Evolutionary conservation across 805 yeast genomes (phyloP).

Genomic region (Metschnikowia peoriensis): DNA sequence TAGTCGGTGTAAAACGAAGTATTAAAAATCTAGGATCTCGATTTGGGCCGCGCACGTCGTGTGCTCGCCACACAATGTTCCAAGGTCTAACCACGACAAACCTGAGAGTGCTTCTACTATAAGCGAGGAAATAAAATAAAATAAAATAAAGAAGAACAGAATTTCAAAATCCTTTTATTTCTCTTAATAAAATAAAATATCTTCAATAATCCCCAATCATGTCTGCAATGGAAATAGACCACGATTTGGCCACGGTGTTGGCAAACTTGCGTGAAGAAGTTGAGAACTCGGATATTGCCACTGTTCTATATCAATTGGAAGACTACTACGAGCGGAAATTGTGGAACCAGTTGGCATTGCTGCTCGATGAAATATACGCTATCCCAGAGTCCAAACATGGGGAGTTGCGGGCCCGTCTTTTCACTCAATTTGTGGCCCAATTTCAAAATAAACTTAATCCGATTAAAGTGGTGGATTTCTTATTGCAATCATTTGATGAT

Average conservation of each 20-base stretch:
- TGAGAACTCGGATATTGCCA: slow-evolving; percentile 57
- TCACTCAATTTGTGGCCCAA: slow-evolving; percentile 63
- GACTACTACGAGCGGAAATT: slow-evolving; percentile 84
- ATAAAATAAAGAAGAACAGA: not conserved
- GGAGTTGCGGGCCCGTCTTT: slow-evolving; percentile 59
- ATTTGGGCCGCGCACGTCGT: slow-evolving; percentile 1
- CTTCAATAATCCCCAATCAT: slow-evolving; percentile 2
- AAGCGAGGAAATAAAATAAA: too few species aligned
- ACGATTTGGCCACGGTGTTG: slow-evolving; percentile 45
- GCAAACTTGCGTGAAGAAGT: slow-evolving; percentile 64
- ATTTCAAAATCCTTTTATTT: not conserved
- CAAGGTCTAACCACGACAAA: not conserved
- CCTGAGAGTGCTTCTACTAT: not conserved
- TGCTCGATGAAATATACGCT: slow-evolving; percentile 60
- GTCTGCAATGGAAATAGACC: slow-evolving; percentile 39
- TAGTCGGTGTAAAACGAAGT: too few species aligned
- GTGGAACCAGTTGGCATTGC: slow-evolving; percentile 89
- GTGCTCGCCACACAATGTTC: slow-evolving; percentile 5
- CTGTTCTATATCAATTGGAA: slow-evolving; percentile 67
- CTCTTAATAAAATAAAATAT: not conserved
- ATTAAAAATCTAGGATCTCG: not conserved
- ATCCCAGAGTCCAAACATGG: slow-evolving; percentile 46
- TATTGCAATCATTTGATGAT: slow-evolving; percentile 48
- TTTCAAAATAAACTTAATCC: slow-evolving; percentile 75
- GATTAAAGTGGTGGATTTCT: slow-evolving; percentile 73